Base-by-base conservation (phyloP, 140 eudicot genomes). In the Senecio squalidus region DNA sequence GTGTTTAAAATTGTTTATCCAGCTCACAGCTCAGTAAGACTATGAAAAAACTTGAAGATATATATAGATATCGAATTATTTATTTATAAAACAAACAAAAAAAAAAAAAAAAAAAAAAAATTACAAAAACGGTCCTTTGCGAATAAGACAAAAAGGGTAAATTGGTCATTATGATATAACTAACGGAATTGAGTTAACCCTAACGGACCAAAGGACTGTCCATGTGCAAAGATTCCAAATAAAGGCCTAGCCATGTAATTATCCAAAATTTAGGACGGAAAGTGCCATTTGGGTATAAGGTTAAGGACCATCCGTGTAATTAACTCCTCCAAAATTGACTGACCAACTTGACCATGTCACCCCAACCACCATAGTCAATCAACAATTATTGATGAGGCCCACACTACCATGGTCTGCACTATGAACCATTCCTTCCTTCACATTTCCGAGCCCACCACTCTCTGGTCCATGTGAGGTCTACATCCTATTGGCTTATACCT, bases 361-460 rank as follows among this genome's bases (percentile, higher is more conserved):
- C 28, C 51, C 67, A 72, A 55, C 66, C 20, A 55, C 66, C 46
- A 34, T 33, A 9, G 43, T 21, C 64, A 62, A 25, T 55, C 11
- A 43, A 66, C 71, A 17, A 44, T 71, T 55, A 63, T 54, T 63
- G 31, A 30, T 23, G 13, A 21, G 64, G 49, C 47, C 56, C 63
- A 57, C 65, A 43, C n/a, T 43, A 25, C 15, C 22, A 55, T 34
- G 31, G 40, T 36, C 15, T 46, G 22, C 58, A 47, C 44, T 30
- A 38, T 48, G 25, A 52, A 52, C 67, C 66, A 21, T 46, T 68
- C 24, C 27, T 68, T 68, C 60, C 15, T 58, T 46, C 40, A 24
- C 36, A 39, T 58, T 58, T 58, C 34, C 44, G 20, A 69, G 25
- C 54, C 52, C 61, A 47, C 67, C 62, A 60, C 22, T 10, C 9